Base-by-base conservation (phyloP, 2,329 filamentous ascomycete species). In the Penicillium oxalicum region DNA sequence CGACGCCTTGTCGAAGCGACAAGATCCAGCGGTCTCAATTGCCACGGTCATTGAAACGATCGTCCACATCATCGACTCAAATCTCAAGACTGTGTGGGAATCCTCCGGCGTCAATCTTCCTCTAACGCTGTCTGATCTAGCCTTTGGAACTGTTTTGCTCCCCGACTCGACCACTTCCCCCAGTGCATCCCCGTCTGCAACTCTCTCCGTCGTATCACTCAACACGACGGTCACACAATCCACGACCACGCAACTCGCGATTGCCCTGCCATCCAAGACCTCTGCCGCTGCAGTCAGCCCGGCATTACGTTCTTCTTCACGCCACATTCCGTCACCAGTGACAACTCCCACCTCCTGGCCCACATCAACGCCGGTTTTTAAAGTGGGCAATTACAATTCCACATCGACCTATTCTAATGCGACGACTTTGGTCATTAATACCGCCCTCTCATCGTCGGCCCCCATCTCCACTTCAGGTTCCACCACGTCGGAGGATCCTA, bases 41-140 rank as follows among this genome's bases (percentile, higher is more conserved):
- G 45, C 32, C n/a, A 47, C 41, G 18, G 36, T 42, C 5, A 44
- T 58, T 5, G 44, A 57, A 32, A 60, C 58, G 11, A 45, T 57
- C 25, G 26, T 59, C 25, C 48, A 59, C 33, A 45, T 57, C 25
- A 49, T 59, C 4, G 57, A 59, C 33, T 48, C 53, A 8, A 51
- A 50, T 40, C 55, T 55, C 4, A 52, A 58, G 5, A 54, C 51
- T 7, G 40, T 55, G 1, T 51, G 48, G 51, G 46, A 50, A 36
- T 52, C 53, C 8, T 44, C 44, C 9, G 49, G 41, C 25, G 38
- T 48, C 4, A 40, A 52, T 34, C 49, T 54, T 24, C 48, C 57
- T 7, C 45, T 52, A 40, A 60, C 53, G 8, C 41, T 52, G 11
- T 57, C 57, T 9, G 44, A 49, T 35, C 39, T 55, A 7, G 25